Conservation (phyloP, 805 yeast species). For the Nakazawaea ishiwadae region DNA sequence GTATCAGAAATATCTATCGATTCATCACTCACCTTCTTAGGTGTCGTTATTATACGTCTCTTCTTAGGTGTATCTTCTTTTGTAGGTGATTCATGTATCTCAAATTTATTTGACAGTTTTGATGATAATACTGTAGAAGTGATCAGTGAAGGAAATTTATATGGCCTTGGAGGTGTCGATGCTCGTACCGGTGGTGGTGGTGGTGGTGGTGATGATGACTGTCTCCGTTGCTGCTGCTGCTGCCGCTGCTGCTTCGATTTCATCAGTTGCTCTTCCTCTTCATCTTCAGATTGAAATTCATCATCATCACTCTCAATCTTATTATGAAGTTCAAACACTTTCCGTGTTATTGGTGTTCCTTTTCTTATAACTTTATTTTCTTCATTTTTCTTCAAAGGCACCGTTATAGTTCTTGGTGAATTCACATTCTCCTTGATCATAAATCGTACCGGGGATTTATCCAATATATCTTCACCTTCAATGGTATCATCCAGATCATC, state of each 20-base stretch:
- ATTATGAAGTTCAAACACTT: not conserved
- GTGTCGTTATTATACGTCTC: too few species aligned
- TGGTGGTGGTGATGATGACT: too few species aligned
- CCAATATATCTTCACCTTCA: conserved; percentile 7
- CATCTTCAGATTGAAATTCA: not conserved
- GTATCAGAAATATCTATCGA: not conserved
- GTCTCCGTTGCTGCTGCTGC: too few species aligned
- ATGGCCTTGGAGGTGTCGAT: not conserved
- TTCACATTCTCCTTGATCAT: not conserved
- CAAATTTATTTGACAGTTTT: too few species aligned
- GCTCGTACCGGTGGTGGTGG: too few species aligned
- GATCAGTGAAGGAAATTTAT: not conserved
- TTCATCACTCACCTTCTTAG: not conserved
- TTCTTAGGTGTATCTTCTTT: too few species aligned
- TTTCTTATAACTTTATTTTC: not conserved
- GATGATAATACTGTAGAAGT: not conserved
- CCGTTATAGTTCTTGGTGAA: not conserved
- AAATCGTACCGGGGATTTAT: conserved; percentile 3
- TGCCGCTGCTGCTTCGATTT: too few species aligned
- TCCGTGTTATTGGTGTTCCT: not conserved
- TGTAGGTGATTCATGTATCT: too few species aligned
- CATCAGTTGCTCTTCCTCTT: not conserved
- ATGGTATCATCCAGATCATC: conserved; percentile 1
- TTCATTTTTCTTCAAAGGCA: not conserved
- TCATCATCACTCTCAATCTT: not conserved